Evolutionary conservation across 2,329 filamentous ascomycete species (phyloP).

Genomic region (Triangularia verruculosa): DNA sequence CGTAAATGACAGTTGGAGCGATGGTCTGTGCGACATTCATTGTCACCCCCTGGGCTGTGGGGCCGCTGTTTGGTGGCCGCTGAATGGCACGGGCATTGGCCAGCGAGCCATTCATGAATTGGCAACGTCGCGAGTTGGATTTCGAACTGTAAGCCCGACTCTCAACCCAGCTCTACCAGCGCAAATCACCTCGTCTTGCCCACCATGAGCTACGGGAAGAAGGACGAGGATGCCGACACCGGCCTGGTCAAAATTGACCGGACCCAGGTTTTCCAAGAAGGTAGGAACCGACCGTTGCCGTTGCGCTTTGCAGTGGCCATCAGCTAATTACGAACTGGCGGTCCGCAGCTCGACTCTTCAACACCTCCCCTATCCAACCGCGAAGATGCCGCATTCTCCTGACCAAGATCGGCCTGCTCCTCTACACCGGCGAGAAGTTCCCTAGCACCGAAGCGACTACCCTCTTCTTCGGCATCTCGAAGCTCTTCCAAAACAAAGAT

Average conservation of each 20-base stretch:
- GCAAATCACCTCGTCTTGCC: constrained; percentile 33
- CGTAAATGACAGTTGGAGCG: background rate
- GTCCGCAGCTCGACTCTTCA: constrained; percentile 84
- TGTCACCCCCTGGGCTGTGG: constrained; percentile 2
- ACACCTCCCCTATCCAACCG: constrained; percentile 93
- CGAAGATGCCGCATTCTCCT: constrained; percentile 96
- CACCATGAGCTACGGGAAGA: constrained; percentile 96
- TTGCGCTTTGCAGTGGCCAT: constrained; percentile 5
- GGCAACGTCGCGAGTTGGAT: constrained; percentile 33
- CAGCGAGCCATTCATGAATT: constrained; percentile 25
- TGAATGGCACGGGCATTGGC: constrained; percentile 8
- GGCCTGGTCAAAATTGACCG: constrained; percentile 96
- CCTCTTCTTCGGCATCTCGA: constrained; percentile 98
- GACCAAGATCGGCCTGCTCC: constrained; percentile 92
- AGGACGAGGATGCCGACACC: constrained; percentile 95
- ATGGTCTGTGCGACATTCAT: constrained; percentile 1
- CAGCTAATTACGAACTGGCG: constrained; percentile 17
- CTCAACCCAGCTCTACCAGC: constrained; percentile 18
- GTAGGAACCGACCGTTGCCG: constrained; percentile 48
- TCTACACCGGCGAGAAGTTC: constrained; percentile 97
- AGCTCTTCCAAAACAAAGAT: constrained; percentile 99
- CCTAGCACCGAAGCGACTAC: constrained; percentile 95
- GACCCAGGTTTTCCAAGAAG: constrained; percentile 98
- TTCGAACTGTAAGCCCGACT: constrained; percentile 23
- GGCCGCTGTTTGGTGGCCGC: constrained; percentile 1